phyloP scores from a whole-genome alignment of 768 basidiomycete genomes.

The Lactarius pseudohatsudake region DNA sequence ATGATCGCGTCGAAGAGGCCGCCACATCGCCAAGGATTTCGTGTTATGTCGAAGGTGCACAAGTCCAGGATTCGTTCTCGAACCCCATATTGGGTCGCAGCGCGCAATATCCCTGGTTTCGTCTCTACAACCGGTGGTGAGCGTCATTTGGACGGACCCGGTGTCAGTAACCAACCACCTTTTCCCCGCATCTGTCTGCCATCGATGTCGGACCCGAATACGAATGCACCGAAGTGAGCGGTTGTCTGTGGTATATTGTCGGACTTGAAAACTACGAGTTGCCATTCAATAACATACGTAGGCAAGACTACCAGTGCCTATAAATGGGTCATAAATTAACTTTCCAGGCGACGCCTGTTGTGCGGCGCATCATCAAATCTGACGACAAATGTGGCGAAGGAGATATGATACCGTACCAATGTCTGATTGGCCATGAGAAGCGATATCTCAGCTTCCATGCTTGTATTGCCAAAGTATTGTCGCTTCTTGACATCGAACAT shows the following conservation, averaged over 20 bases:
- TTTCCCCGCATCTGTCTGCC: conserved; percentile 97
- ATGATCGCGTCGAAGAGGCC: conserved; percentile 91
- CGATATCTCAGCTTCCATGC: conserved; percentile 96
- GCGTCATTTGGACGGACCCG: not conserved
- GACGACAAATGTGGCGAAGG: not conserved
- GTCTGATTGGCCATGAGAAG: conserved; percentile 97
- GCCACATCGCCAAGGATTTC: conserved; percentile 85
- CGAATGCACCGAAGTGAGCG: conserved; percentile 83
- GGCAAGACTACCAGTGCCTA: conserved; percentile 89
- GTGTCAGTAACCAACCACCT: conserved; percentile 43
- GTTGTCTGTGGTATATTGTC: conserved; percentile 53
- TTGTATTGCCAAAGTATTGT: conserved; percentile 90
- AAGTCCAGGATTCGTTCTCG: conserved; percentile 74
- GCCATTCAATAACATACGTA: conserved; percentile 52
- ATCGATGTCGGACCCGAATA: conserved; percentile 94
- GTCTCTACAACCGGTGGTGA: conserved; percentile 34
- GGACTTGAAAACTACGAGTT: conserved; percentile 1
- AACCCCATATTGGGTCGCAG: conserved; percentile 84
- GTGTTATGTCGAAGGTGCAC: conserved; percentile 91
- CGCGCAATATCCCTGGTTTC: conserved; percentile 71
- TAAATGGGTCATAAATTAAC: conserved; percentile 93
- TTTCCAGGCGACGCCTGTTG: conserved; percentile 81
- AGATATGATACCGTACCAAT: conserved; percentile 47
- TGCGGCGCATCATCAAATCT: not conserved
- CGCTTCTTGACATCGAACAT: conserved; percentile 89